A percentile compares a stretch with the other conserved stretches of the same genome.
These are phyloP conservation scores for Hansenula lynferdii DNA, from an alignment of 1,139 yeast genomes.

Conservation along the genomic window DNA sequence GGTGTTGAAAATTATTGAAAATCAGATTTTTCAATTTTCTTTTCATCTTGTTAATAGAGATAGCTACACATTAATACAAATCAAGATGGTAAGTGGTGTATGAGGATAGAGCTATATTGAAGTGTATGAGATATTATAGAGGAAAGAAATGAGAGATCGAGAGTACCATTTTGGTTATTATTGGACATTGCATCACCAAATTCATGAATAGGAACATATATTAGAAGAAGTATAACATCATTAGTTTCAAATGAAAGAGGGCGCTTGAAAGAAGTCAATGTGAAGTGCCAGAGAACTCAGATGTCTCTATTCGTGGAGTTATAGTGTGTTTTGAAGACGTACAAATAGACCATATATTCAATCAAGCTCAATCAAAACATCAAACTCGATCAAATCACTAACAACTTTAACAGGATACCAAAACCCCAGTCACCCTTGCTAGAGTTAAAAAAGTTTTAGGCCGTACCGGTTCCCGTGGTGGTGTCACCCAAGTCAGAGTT, in stretches of 20 bases:
- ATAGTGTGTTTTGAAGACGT: too few relatives aligned
- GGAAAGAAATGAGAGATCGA: neutral
- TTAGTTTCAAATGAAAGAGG: too few relatives aligned
- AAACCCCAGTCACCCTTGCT: constrained; percentile 98
- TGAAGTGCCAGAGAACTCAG: too few relatives aligned
- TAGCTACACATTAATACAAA: constrained; percentile 2
- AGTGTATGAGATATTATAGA: neutral
- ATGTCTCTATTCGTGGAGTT: too few relatives aligned
- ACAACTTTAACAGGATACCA: constrained; percentile 50
- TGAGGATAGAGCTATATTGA: neutral
- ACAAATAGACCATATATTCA: too few relatives aligned
- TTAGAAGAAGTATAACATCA: too few relatives aligned
- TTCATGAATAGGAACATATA: too few relatives aligned
- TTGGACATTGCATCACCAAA: too few relatives aligned
- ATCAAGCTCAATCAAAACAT: too few relatives aligned
- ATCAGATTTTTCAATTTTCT: constrained; percentile 3
- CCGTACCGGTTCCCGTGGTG: constrained; percentile 99
- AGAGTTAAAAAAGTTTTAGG: constrained; percentile 99
- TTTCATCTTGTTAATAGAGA: neutral
- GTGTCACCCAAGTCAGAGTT: constrained; percentile 99
- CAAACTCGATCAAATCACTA: constrained; percentile 4
- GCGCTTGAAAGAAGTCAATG: too few relatives aligned
- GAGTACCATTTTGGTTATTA: neutral
- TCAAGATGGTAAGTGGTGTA: constrained; percentile 5
- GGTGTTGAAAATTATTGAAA: constrained; percentile 2